Evolutionary conservation across 1,284 basidiomycete species (phyloP).

Genomic region (Ganoderma boninense): DNA sequence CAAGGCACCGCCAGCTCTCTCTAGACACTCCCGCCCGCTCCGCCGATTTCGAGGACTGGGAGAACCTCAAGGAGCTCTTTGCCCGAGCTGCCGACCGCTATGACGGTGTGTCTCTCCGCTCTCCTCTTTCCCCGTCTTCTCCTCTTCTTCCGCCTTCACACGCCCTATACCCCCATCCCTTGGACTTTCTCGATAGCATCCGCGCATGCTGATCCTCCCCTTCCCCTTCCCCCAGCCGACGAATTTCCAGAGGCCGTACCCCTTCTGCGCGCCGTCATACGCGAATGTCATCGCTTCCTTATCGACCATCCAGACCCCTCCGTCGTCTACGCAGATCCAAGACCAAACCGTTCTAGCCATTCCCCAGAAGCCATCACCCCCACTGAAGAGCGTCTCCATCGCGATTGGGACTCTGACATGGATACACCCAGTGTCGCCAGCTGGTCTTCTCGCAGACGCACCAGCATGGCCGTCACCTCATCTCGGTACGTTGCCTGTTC

Average conservation of each 20-base stretch:
- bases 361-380: conserved; percentile 40
- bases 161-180: conserved; percentile 6
- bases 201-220: conserved; percentile 16
- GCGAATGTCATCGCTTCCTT: conserved; percentile 70
- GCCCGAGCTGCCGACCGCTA: conserved; percentile 61
- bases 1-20: conserved; percentile 17
- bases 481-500: conserved; percentile 14
- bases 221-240: conserved; percentile 45
- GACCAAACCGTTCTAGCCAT: conserved; percentile 20
- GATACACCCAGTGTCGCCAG: conserved; percentile 18
- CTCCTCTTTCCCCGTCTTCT: background rate
- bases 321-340: conserved; percentile 47
- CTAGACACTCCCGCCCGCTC: conserved; percentile 33
- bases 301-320: conserved; percentile 62
- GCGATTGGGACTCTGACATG: conserved; percentile 45
- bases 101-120: conserved; percentile 54
- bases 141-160: conserved; percentile 10
- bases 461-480: background rate
- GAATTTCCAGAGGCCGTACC: conserved; percentile 57
- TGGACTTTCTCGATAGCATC: background rate
- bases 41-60: conserved; percentile 62
- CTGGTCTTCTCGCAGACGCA: conserved; percentile 17
- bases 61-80: conserved; percentile 70
- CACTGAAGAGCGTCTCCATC: conserved; percentile 41
- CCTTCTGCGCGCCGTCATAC: conserved; percentile 66